Conservation (phyloP, 768 basidiomycete species). For the Pisolithus marmoratus region DNA sequence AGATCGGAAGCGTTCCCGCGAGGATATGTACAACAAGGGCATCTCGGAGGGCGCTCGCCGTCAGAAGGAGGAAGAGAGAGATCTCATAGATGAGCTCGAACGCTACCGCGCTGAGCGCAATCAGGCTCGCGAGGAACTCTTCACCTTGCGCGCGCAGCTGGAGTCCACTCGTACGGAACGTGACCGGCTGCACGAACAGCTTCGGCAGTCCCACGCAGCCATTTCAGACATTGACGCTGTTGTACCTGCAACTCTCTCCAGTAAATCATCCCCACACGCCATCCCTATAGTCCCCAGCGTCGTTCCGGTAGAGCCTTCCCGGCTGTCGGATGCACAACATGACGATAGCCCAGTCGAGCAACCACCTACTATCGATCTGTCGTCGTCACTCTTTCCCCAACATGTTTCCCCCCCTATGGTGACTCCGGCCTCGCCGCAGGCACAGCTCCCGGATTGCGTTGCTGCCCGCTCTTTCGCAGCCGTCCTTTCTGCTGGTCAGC, state of each 20-base stretch:
- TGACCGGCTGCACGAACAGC: constrained; percentile 25
- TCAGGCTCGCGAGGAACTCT: constrained; percentile 28
- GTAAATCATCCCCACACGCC: constrained; percentile 5
- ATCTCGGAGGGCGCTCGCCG: constrained; percentile 35
- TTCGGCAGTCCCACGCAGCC: constrained; percentile 6
- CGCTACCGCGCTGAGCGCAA: constrained; percentile 31
- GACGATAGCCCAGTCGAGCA: constrained; percentile 8
- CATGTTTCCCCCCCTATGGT: constrained; percentile 20
- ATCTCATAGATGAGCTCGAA: constrained; percentile 29
- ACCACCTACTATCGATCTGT: constrained; percentile 12
- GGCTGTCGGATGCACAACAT: neutral
- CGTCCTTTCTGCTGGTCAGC: constrained; percentile 27
- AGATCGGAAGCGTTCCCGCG: constrained; percentile 34
- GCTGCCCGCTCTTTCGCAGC: constrained; percentile 30
- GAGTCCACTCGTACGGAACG: constrained; percentile 29
- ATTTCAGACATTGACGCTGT: constrained; percentile 7
- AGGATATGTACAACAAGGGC: constrained; percentile 35
- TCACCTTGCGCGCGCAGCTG: constrained; percentile 28
- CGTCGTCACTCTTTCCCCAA: constrained; percentile 15
- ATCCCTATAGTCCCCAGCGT: neutral
- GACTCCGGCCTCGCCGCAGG: constrained; percentile 30
- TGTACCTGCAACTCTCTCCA: neutral
- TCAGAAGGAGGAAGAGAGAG: constrained; percentile 35
- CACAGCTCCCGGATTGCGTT: constrained; percentile 29
- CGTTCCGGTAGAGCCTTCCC: constrained; percentile 6